These are phyloP conservation scores for Berberis thunbergii DNA, from an alignment of 164 flowering plant genomes.

Conservation along the genomic window DNA sequence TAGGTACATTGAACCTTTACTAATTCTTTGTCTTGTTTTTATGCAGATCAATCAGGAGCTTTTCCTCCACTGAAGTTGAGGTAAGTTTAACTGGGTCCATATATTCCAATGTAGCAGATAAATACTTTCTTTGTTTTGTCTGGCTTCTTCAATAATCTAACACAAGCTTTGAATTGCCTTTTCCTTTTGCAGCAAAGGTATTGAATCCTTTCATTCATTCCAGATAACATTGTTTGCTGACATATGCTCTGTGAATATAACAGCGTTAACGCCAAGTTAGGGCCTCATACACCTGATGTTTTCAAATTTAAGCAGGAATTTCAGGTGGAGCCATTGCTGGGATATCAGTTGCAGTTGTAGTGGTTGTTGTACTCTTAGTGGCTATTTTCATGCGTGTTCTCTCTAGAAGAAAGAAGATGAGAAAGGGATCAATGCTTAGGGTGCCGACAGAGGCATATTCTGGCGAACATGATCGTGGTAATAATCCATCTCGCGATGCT, in stretches of 20 bases:
- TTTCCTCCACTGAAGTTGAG: conserved; percentile 32
- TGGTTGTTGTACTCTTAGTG: conserved; percentile 20
- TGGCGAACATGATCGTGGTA: conserved; percentile 19
- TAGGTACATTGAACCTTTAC: neutral
- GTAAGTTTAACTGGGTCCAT: conserved; percentile 7
- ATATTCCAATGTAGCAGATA: neutral
- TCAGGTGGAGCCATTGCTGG: conserved; percentile 39
- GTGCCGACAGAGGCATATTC: conserved; percentile 14
- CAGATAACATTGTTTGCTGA: neutral
- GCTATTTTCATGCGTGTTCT: conserved; percentile 21
- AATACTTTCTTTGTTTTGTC: neutral
- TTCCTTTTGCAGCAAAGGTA: conserved; percentile 47
- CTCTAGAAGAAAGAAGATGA: conserved; percentile 32
- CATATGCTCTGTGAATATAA: neutral
- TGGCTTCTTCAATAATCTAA: conserved; percentile 5
- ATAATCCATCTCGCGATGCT: neutral
- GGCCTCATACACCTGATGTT: conserved; percentile 8
- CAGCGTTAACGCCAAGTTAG: neutral
- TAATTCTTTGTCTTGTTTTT: neutral
- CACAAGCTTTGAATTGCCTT: conserved; percentile 10
- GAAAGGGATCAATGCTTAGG: conserved; percentile 13
- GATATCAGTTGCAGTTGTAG: conserved; percentile 25
- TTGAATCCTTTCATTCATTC: conserved; percentile 12
- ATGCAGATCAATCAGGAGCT: conserved; percentile 45
- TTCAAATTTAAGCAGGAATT: conserved; percentile 30